phyloP scores from a whole-genome alignment of 2,329 filamentous ascomycete species.

The Phialophora macrospora region DNA sequence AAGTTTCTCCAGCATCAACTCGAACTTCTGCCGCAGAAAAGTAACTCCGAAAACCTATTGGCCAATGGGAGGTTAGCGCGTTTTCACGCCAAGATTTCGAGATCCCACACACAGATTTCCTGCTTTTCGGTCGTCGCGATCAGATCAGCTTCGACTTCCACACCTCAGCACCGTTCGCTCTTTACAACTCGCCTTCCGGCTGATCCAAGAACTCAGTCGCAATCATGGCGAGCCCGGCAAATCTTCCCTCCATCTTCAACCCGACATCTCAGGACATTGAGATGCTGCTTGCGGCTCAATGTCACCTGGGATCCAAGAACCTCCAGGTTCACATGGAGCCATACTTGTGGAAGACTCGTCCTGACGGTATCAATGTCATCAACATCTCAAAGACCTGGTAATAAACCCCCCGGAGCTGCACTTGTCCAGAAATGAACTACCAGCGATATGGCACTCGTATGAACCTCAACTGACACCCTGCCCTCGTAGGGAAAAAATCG shows the following conservation, averaged over 20 bases:
- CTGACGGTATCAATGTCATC: conserved; percentile 97
- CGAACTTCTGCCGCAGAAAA: conserved; percentile 23
- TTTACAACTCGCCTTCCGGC: conserved; percentile 53
- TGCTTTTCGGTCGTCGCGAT: background rate
- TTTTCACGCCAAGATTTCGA: conserved; percentile 14
- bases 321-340: conserved; percentile 99
- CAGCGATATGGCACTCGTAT: background rate
- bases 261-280: conserved; percentile 98
- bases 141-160: conserved; percentile 22
- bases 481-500: conserved; percentile 90
- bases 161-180: conserved; percentile 40
- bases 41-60: conserved; percentile 25
- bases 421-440: conserved; percentile 1
- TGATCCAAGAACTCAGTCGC: conserved; percentile 57
- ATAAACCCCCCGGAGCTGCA: conserved; percentile 41
- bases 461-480: conserved; percentile 17
- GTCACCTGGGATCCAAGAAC: conserved; percentile 98
- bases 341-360: conserved; percentile 99
- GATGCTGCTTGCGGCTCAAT: conserved; percentile 97
- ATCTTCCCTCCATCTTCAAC: conserved; percentile 95
- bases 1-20: background rate
- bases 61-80: conserved; percentile 1
- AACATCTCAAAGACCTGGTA: conserved; percentile 99
- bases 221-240: conserved; percentile 72
- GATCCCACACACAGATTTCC: conserved; percentile 5